Evolutionary conservation across 1,284 basidiomycete species (phyloP).

Genomic region (Takashimella koratensis): DNA sequence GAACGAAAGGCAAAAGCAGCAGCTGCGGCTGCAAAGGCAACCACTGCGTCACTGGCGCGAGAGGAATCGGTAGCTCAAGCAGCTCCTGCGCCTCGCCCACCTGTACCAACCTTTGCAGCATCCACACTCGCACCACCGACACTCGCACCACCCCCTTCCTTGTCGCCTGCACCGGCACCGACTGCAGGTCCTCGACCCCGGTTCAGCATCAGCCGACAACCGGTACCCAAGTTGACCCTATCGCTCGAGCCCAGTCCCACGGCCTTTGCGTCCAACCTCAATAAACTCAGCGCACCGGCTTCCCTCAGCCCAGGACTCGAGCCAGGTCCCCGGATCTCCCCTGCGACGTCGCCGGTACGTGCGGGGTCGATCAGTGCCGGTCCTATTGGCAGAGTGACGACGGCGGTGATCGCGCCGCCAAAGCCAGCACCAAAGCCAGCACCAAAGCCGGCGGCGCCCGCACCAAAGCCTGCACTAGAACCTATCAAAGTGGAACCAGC

Average conservation of each 20-base stretch:
- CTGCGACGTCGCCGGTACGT: background rate
- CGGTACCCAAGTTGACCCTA: background rate
- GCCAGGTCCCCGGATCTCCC: background rate
- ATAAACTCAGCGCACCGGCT: background rate
- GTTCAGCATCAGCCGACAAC: background rate
- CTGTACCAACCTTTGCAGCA: background rate
- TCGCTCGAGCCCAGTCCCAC: background rate
- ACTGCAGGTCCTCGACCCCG: too few relatives aligned
- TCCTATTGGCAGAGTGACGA: too few relatives aligned
- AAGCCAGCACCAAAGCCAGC: background rate
- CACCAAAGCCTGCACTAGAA: background rate
- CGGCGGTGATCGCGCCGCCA: background rate
- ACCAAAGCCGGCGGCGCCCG: background rate
- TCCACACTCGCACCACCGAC: background rate
- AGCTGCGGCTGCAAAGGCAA: background rate
- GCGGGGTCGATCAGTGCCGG: too few relatives aligned
- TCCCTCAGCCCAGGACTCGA: too few relatives aligned
- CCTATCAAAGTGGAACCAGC: background rate
- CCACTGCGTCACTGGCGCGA: background rate
- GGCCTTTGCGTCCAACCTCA: background rate
- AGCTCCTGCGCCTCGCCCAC: background rate
- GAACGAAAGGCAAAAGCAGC: constrained; percentile 1
- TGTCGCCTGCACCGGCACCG: too few relatives aligned
- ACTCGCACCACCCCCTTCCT: background rate
- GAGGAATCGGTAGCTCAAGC: background rate